phyloP scores from a whole-genome alignment of 495 filamentous ascomycete species.

The Lineolata rhizophorae region DNA sequence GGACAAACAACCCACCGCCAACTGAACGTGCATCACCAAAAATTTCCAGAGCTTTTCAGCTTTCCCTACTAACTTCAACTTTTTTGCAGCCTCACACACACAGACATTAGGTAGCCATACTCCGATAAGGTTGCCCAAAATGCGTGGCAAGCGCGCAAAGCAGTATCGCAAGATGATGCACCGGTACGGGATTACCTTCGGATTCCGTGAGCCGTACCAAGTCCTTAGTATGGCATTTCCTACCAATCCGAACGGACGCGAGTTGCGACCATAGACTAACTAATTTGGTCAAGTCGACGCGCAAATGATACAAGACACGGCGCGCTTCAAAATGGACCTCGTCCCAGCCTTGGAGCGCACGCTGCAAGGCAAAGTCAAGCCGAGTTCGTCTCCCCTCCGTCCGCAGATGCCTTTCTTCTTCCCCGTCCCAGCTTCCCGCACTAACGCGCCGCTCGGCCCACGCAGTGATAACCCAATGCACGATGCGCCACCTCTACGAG shows the following conservation, averaged over 20 bases:
- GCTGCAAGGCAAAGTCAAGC: slow-evolving; percentile 65
- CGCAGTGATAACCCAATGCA: slow-evolving; percentile 23
- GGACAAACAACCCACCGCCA: too few relatives aligned
- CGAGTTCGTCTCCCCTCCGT: slow-evolving; percentile 29
- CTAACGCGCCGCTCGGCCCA: slow-evolving; percentile 9
- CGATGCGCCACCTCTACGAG: slow-evolving; percentile 53
- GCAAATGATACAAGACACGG: slow-evolving; percentile 51
- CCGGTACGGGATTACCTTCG: slow-evolving; percentile 61
- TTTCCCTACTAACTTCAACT: too few relatives aligned
- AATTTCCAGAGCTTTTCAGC: too few relatives aligned
- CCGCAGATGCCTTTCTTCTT: not conserved
- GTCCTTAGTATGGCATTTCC: slow-evolving; percentile 40
- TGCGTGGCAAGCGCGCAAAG: slow-evolving; percentile 85
- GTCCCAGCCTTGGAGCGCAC: slow-evolving; percentile 47
- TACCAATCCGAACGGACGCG: not conserved
- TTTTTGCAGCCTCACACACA: too few relatives aligned
- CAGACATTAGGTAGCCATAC: too few relatives aligned
- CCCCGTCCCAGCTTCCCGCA: not conserved
- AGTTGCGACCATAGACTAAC: not conserved
- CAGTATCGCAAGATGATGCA: slow-evolving; percentile 94
- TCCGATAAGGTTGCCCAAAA: too few relatives aligned
- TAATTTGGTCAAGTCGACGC: slow-evolving; percentile 37
- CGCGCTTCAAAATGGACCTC: slow-evolving; percentile 62
- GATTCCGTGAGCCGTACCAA: slow-evolving; percentile 86
- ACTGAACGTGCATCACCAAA: too few relatives aligned